These are phyloP conservation scores for Scheffersomyces titani DNA, from an alignment of 1,139 yeast genomes.

Conservation along the genomic window DNA sequence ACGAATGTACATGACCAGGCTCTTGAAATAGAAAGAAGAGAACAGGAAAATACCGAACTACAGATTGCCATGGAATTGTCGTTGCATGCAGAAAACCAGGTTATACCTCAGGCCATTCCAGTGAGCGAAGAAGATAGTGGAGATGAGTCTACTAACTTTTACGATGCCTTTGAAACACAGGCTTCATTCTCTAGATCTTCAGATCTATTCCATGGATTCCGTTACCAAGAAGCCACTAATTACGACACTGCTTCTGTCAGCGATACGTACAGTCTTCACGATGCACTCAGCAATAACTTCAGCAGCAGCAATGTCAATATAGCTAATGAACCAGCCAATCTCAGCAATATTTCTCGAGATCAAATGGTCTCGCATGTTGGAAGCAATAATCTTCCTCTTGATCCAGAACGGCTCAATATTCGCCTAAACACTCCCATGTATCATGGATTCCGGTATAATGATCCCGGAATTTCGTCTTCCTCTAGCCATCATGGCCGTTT, in stretches of 20 bases:
- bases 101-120: background rate
- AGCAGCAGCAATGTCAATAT: background rate
- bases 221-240: background rate
- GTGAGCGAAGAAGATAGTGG: background rate
- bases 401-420: background rate
- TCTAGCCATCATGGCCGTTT: background rate
- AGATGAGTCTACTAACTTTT: background rate
- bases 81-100: background rate
- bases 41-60: conserved; percentile 2
- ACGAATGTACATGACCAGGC: background rate
- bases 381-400: background rate
- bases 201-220: background rate
- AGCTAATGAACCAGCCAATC: background rate
- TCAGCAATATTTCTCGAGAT: background rate
- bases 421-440: background rate
- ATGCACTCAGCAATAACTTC: background rate
- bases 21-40: background rate
- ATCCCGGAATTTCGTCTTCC: background rate
- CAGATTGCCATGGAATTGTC: conserved; percentile 10
- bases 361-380: background rate
- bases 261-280: background rate
- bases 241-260: background rate
- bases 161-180: background rate
- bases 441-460: background rate
- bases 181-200: background rate